These are phyloP conservation scores for Collybiopsis luxurians DNA, from an alignment of 768 basidiomycete species.

Conservation along the genomic window DNA sequence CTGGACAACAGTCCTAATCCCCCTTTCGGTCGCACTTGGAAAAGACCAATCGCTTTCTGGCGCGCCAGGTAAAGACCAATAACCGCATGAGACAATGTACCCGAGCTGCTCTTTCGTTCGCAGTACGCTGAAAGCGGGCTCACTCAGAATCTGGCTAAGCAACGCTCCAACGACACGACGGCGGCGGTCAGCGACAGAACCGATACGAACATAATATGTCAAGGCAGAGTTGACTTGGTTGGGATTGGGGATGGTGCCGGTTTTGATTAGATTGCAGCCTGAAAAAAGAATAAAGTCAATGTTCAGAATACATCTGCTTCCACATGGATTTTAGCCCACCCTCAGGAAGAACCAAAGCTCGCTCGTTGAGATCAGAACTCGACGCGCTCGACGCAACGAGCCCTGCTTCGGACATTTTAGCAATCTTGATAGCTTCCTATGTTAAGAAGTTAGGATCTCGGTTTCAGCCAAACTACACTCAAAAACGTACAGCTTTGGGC, in stretches of 20 bases:
- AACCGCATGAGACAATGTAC: conserved; percentile 74
- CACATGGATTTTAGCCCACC: conserved; percentile 33
- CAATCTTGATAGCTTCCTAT: conserved; percentile 76
- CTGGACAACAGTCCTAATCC: conserved; percentile 83
- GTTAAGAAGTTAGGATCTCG: conserved; percentile 7
- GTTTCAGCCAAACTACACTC: no score
- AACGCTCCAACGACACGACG: conserved; percentile 68
- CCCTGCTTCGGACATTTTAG: conserved; percentile 66
- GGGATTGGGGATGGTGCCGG: conserved; percentile 68
- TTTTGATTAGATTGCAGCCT: conserved; percentile 74
- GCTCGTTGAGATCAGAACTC: conserved; percentile 51
- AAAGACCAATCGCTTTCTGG: no score
- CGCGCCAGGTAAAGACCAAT: conserved; percentile 59
- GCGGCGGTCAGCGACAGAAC: conserved; percentile 59
- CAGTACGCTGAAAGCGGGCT: conserved; percentile 88
- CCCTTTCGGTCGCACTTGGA: conserved; percentile 67
- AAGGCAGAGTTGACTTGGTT: conserved; percentile 86
- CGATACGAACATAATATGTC: conserved; percentile 83
- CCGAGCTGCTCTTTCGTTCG: conserved; percentile 96
- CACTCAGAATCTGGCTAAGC: conserved; percentile 81
- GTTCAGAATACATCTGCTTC: neutral
- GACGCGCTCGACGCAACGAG: conserved; percentile 56
- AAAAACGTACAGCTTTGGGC: conserved; percentile 64
- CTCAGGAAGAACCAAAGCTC: conserved; percentile 63
- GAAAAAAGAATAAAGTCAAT: conserved; percentile 7